Evolutionary conservation across 2,329 filamentous ascomycete genomes (phyloP), one percentile per base, ranked within the genome.

Genomic region (Pyricularia grisea): DNA sequence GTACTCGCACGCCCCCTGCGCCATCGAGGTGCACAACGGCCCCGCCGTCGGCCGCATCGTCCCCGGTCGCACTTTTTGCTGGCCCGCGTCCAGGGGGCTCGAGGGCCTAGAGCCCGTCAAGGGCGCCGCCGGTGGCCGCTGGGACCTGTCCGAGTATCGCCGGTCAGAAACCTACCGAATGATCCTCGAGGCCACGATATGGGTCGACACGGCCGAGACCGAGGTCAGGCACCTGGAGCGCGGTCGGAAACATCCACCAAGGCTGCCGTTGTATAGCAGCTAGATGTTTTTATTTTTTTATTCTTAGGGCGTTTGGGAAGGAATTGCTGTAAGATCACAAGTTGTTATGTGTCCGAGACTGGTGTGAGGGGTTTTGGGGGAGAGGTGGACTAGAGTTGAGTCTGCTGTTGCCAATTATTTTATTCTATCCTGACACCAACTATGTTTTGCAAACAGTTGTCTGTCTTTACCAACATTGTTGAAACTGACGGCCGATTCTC

Each of bases 1-100:
- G 58, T 61, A 61, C 58, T 17, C 58, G 4, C 58, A 61, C 23
- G 23, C 58, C n/a, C n/a, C 58, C 4, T 61, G 58, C 58, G 3
- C n/a, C 25, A 61, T 61, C 58, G 58, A 61, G 58, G 58, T 61
- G n/a, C 58, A 61, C 58, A 61, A 61, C 58, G 58, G 58, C n/a
- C 58, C 58, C 7, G 58, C 58, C n/a, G 58, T 61, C 58, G 58
- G 58, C n/a, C 58, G 58, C 23, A n/a, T 61, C 23, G 58, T 61
- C 9, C 58, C 58, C 5, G 58, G 58, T 7, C 58, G 58, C 58
- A 61, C 58, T 1, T 61, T 61, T 17, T 61, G 58, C 58, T 61
- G 58, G 58, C 58, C 58, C 23, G 58, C 58, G 1, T 23, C 58
- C n/a, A 23, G 58, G 58, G n/a, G n/a, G 7, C n/a, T 12, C 4